A percentile compares a stretch with the other conserved stretches of the same genome.
phyloP scores from a whole-genome alignment of 2,329 filamentous ascomycete genomes.

The Pleoardoris graminearum region DNA sequence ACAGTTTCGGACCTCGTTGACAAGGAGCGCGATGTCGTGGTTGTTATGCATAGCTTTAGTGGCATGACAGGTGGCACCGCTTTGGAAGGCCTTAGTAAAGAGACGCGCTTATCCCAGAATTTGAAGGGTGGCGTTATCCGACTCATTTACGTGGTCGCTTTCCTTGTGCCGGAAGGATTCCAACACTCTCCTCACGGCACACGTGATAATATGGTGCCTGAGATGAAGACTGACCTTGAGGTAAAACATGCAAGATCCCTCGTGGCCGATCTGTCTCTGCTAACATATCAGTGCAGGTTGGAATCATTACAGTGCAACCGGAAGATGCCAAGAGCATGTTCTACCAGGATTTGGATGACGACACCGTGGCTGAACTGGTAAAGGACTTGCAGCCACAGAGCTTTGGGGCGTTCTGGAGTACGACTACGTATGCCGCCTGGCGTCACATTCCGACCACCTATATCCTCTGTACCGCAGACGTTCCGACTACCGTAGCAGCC shows the following conservation, averaged over 20 bases:
- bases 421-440: conserved; percentile 19
- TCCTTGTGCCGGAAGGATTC: conserved; percentile 14
- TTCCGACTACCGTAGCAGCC: conserved; percentile 13
- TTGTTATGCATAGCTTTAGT: conserved; percentile 16
- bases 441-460: conserved; percentile 19
- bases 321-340: conserved; percentile 14
- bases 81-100: conserved; percentile 12
- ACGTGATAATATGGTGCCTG: conserved; percentile 4
- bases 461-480: conserved; percentile 10
- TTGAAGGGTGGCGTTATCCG: conserved; percentile 15
- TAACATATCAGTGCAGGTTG: background rate
- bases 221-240: conserved; percentile 14
- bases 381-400: conserved; percentile 14
- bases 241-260: background rate
- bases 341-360: conserved; percentile 14
- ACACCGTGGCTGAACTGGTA: background rate
- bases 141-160: conserved; percentile 15
- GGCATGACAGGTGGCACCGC: conserved; percentile 14
- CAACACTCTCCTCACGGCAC: conserved; percentile 10
- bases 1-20: conserved; percentile 9
- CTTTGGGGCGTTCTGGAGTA: conserved; percentile 14
- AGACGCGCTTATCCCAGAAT: background rate
- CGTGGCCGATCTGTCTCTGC: background rate
- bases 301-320: conserved; percentile 4
- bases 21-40: conserved; percentile 10